phyloP scores from a whole-genome alignment of 1,284 basidiomycete species.

The Boletus smithii region DNA sequence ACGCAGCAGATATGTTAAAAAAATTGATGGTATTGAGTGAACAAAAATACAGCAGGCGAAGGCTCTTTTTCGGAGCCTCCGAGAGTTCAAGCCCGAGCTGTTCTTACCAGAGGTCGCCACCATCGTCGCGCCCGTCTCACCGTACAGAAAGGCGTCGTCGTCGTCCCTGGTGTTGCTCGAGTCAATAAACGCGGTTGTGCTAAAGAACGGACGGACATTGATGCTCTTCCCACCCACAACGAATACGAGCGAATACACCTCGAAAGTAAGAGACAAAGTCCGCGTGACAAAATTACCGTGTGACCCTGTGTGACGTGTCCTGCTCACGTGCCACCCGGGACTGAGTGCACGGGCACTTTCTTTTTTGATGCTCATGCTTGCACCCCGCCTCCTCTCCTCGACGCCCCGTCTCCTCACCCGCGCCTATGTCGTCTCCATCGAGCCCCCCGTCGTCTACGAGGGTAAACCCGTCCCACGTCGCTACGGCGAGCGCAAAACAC shows the following conservation, averaged over 20 bases:
- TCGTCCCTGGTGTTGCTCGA: conserved; percentile 46
- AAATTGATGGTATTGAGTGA: conserved; percentile 42
- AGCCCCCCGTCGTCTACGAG: conserved; percentile 48
- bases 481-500: conserved; percentile 70
- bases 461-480: conserved; percentile 55
- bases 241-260: conserved; percentile 19
- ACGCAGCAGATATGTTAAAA: conserved; percentile 31
- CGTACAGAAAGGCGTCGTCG: conserved; percentile 75
- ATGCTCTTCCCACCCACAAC: conserved; percentile 19
- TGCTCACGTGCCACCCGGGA: conserved; percentile 13
- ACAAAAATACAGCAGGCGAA: conserved; percentile 31
- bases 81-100: conserved; percentile 24
- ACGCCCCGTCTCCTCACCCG: conserved; percentile 23
- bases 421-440: conserved; percentile 59
- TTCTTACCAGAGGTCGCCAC: conserved; percentile 45
- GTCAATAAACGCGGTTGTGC: conserved; percentile 28
- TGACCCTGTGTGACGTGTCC: conserved; percentile 26
- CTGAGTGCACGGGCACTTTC: too few species aligned
- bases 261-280: conserved; percentile 27
- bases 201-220: conserved; percentile 31
- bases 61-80: conserved; percentile 24
- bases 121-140: conserved; percentile 45
- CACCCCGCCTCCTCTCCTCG: conserved; percentile 5
- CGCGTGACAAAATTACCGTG: conserved; percentile 24
- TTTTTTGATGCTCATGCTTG: conserved; percentile 5